Conservation (phyloP, 1,139 yeast genomes). For the Suhomyces bokatorum region DNA sequence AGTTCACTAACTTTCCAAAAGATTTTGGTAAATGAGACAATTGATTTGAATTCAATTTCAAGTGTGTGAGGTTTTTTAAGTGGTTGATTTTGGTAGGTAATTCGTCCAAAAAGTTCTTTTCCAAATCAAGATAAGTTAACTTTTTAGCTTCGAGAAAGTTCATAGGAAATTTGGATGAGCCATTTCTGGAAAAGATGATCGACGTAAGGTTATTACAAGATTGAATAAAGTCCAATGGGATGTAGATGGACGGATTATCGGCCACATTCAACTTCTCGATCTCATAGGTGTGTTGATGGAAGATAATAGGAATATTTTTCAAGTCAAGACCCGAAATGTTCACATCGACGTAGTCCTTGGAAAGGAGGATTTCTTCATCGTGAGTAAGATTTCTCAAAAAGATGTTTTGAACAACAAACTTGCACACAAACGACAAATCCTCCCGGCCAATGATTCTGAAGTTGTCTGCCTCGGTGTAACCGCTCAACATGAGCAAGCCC, state of each 20-base stretch:
- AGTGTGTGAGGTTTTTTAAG: slow-evolving; percentile 52
- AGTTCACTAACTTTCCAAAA: slow-evolving; percentile 54
- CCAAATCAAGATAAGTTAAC: slow-evolving; percentile 71
- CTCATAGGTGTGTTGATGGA: slow-evolving; percentile 80
- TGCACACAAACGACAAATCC: slow-evolving; percentile 82
- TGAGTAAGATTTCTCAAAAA: slow-evolving; percentile 67
- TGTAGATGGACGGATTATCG: slow-evolving; percentile 79
- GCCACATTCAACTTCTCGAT: slow-evolving; percentile 83
- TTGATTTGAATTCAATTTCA: slow-evolving; percentile 73
- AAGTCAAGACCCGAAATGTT: slow-evolving; percentile 72
- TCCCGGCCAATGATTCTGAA: slow-evolving; percentile 81
- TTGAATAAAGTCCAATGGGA: slow-evolving; percentile 85
- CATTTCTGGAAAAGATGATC: slow-evolving; percentile 69
- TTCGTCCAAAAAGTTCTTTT: slow-evolving; percentile 70
- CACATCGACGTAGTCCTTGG: slow-evolving; percentile 72
- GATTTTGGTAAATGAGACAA: slow-evolving; percentile 63
- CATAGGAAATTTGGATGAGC: slow-evolving; percentile 71
- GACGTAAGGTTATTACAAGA: slow-evolving; percentile 71
- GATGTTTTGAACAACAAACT: slow-evolving; percentile 76
- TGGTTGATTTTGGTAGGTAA: slow-evolving; percentile 61
- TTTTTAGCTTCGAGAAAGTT: slow-evolving; percentile 70
- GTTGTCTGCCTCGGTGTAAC: slow-evolving; percentile 75
- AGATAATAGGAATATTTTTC: slow-evolving; percentile 80
- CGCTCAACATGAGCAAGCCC: slow-evolving; percentile 71
- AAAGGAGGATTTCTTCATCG: slow-evolving; percentile 62